phyloP scores from a whole-genome alignment of 306 rosid genomes.

The Oxytropis ochrocephala region DNA sequence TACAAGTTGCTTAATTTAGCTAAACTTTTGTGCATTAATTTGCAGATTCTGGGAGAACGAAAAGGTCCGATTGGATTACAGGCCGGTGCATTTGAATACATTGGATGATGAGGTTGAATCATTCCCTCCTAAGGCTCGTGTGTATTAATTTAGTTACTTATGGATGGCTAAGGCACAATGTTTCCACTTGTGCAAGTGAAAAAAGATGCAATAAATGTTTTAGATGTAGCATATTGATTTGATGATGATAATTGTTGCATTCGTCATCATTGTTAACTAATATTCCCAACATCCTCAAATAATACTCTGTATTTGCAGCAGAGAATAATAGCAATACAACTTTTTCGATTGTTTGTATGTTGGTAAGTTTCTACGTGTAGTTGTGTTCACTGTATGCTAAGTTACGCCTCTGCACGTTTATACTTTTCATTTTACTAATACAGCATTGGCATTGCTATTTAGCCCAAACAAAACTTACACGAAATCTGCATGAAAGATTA shows the following conservation, averaged over 20 bases:
- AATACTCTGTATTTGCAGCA: slow-evolving; percentile 24
- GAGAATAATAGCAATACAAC: slow-evolving; percentile 7
- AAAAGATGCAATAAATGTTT: slow-evolving; percentile 22
- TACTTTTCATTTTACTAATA: no score
- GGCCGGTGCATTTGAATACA: slow-evolving; percentile 93
- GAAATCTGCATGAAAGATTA: no score
- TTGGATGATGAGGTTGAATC: slow-evolving; percentile 82
- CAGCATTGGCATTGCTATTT: no score
- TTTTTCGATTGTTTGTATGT: background rate
- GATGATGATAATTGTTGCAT: slow-evolving; percentile 31
- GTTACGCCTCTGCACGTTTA: background rate
- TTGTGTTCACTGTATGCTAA: background rate
- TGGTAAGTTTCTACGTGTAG: background rate
- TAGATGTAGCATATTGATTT: slow-evolving; percentile 24
- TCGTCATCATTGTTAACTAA: slow-evolving; percentile 22
- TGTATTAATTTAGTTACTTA: slow-evolving; percentile 40
- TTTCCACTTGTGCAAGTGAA: slow-evolving; percentile 18
- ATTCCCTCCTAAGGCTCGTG: slow-evolving; percentile 97
- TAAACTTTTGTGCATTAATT: slow-evolving; percentile 18
- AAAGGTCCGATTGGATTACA: slow-evolving; percentile 73
- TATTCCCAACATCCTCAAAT: slow-evolving; percentile 22
- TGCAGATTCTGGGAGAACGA: slow-evolving; percentile 84
- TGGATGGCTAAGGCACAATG: slow-evolving; percentile 6
- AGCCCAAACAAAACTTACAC: no score
- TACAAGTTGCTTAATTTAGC: background rate